These are phyloP conservation scores for barley (Hordeum vulgare) DNA, from an alignment of 176 grass and related monocot species.

Conservation along the genomic window DNA sequence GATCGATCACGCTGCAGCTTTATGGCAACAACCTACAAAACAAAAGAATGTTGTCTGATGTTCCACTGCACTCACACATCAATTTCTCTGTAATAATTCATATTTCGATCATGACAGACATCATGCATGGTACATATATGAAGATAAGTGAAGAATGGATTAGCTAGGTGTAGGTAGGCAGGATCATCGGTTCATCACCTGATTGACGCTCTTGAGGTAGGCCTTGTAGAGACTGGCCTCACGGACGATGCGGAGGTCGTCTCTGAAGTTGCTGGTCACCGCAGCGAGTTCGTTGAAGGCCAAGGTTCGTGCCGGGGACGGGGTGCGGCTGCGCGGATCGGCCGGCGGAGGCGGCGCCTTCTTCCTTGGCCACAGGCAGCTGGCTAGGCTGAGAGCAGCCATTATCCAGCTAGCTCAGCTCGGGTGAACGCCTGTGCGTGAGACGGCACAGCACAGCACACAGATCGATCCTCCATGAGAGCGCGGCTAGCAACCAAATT, in stretches of 20 bases:
- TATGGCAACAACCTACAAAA: neutral
- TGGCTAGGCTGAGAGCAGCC: too few species aligned
- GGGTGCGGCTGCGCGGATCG: too few species aligned
- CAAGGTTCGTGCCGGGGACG: neutral
- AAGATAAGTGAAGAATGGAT: neutral
- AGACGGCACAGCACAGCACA: too few species aligned
- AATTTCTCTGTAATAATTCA: neutral
- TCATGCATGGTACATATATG: too few species aligned
- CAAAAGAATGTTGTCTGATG: neutral
- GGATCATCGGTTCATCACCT: neutral
- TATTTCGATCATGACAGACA: neutral
- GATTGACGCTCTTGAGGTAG: neutral
- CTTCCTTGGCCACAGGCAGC: too few species aligned
- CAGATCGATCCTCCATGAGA: too few species aligned
- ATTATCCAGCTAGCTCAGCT: too few species aligned
- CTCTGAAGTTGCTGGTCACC: neutral
- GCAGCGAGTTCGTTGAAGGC: neutral
- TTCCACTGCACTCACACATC: neutral
- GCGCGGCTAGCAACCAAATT: too few species aligned
- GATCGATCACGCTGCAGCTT: neutral
- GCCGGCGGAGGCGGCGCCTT: too few species aligned
- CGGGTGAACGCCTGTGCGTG: too few species aligned
- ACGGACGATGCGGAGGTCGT: neutral
- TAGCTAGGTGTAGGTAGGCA: neutral
- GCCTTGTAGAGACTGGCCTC: neutral